Base-by-base conservation (phyloP, 371 early-diverging fungal species). In the Rhizopus sp. region DNA sequence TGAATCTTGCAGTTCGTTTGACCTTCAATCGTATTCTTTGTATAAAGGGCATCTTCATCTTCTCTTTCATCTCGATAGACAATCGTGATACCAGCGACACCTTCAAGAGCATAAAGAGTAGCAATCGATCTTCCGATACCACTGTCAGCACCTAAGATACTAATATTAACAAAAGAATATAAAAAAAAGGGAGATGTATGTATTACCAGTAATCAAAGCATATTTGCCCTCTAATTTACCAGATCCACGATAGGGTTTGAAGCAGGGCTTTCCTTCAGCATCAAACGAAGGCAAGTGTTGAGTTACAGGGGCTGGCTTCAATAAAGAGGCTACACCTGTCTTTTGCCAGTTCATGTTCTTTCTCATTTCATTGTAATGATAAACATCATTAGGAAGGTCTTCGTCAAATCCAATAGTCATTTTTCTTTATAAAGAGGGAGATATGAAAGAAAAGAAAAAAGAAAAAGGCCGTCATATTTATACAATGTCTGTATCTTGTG, bases 91-190 rank as follows among this genome's bases (percentile, higher is more conserved):
- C 75, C 80, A 30, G 70, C 69, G 32, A 56, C 66, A 47, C 80
- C 80, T 63, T 80, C 80, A 32, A 75, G 45, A 29, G 80, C 80
- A 62, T 73, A 80, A 8, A 77, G 52, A 10, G 73, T 75, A 30
- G 77, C 77, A 51, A 80, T 69, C 5, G 75, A 64, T 42, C 77
- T 62, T 50, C 80, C 80, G 59, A 80, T 80, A 40, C 77, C 80
- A 34, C 71, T 72, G 38, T 76, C 80, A 53, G 80, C 77, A 55
- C 77, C 77, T 70, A 37, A 23, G 23, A 23, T 39, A 31, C 33
- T 32, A 42, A 40, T n/a, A 34, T 37, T 23, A 10, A n/a, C 32
- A 13, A 52, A 31, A 2, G 0, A 37, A 37, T 37, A 45, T 5
- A 33, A 48, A 10, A 15, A 45, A 23, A 13, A 8, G 8, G 15